Base-by-base conservation (phyloP, 208 protist genomes). In the Acanthamoeba culbertsoni region DNA sequence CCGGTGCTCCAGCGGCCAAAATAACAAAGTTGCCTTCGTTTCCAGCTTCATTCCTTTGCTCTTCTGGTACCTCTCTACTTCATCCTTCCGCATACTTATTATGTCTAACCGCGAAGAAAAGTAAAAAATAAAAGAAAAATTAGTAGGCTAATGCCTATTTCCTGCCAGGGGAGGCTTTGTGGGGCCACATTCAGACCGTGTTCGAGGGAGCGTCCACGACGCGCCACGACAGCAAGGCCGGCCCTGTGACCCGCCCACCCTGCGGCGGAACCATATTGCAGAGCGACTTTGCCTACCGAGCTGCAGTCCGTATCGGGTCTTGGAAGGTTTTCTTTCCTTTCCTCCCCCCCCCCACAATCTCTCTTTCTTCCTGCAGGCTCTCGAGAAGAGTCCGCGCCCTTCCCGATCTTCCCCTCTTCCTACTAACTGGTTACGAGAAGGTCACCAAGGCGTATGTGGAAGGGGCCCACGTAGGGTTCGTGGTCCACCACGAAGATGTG, bases 251-350 rank as follows among this genome's bases (percentile, higher is more conserved):
- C 31, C 40, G 71, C 16, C 51, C 51, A n/a, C 43, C 45, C 18
- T n/a, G 1, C 26, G 71, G 71, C 1, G 71, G 71, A 5, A 82
- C 71, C 14, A 82, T 82, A 26, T 20, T 18, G 31, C 71, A 82
- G 71, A 46, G 71, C 16, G 71, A 82, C 71, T 82, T 82, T 35
- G 0, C 7, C 42, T 82, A 82, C 42, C 71, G 71, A 16, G 71
- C 71, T 3, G 71, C 71, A 6, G 71, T 53, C 0, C 42, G 71
- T 1, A 26, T 20, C n/a, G 71, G 71, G 42, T 55, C 71, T 18
- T 82, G 71, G 71, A 82, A 82, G 40, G 71, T 82, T 68, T 45
- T 31, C 63, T 75, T 75, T 40, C 18, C 10, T n/a, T n/a, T n/a
- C n/a, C n/a, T n/a, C n/a, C n/a, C n/a, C n/a, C n/a, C n/a, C n/a